Evolutionary conservation across 371 early-diverging fungal species (phyloP), one percentile per base, ranked within the genome.

Genomic region (Rhizopus delemar): DNA sequence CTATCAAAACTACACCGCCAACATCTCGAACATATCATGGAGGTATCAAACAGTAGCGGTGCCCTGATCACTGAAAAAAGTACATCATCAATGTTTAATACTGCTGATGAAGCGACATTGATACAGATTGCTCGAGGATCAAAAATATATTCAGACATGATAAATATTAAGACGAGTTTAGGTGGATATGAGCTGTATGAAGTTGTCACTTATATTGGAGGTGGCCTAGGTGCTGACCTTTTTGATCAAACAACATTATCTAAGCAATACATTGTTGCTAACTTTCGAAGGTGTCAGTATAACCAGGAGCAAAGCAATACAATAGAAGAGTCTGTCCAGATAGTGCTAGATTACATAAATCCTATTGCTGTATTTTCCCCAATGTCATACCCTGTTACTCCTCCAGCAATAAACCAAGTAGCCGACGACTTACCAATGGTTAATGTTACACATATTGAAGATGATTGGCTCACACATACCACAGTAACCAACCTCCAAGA

Each of bases 151-250:
- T 71, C 81, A 8, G 87, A 86, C 41, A 77, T 78, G 4, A 46
- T 86, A 15, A 75, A 80, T 46, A 62, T 86, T 6, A 77, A 75
- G 55, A 74, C 73, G 38, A 69, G 78, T 22, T 74, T 74, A 41
- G 85, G 85, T 29, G 77, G 78, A 32, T 73, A 71, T 35, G 79
- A 80, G 43, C 57, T 81, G 3, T 81, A 74, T 51, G 74, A 63
- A 29, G 69, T 84, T 6, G 61, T 74, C 9, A 73, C 82, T 52
- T 84, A 82, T 59, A 56, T 85, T 13, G 86, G 85, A 11, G 86
- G 83, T 41, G 86, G 86, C 5, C 63, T 84, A 7, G 85, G 85
- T 48, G 83, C 83, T 3, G 79, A 86, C 55, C 62, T 84, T 1
- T 68, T 61, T 56, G 51, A 63, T 28, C 59, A 64, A 2, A 41